Evolutionary conservation across 2,329 filamentous ascomycete genomes (phyloP).

Genomic region (Fusarium cicatricum): DNA sequence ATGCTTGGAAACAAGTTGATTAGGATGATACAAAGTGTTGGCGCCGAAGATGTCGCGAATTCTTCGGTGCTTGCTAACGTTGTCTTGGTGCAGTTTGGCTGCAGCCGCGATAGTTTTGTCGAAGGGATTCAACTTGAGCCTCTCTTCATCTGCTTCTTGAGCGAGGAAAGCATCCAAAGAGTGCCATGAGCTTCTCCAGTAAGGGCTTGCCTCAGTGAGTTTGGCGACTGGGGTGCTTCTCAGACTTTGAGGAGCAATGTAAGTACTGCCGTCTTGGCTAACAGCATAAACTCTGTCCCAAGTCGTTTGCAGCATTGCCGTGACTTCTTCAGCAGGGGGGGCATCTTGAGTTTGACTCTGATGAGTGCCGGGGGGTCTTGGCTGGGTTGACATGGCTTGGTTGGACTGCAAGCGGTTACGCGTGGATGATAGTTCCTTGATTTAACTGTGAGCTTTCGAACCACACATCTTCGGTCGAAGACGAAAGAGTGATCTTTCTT

Average conservation of each 20-base stretch:
- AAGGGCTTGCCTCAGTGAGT: constrained; percentile 40
- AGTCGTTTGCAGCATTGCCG: constrained; percentile 22
- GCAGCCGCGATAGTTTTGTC: constrained; percentile 13
- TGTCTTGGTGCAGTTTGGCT: constrained; percentile 42
- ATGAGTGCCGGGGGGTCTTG: not conserved
- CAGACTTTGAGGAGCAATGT: constrained; percentile 37
- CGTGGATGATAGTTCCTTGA: too few relatives aligned
- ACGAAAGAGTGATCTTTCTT: too few relatives aligned
- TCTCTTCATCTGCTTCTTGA: constrained; percentile 35
- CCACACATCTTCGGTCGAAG: too few relatives aligned
- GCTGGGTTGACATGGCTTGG: not conserved
- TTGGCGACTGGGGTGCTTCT: constrained; percentile 40
- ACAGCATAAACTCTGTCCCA: constrained; percentile 30
- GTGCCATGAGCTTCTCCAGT: constrained; percentile 45
- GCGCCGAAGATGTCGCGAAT: constrained; percentile 48
- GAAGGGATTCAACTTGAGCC: constrained; percentile 3
- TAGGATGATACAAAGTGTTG: constrained; percentile 45
- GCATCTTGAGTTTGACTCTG: not conserved
- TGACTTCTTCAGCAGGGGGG: not conserved
- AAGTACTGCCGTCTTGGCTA: constrained; percentile 37
- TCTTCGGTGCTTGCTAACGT: constrained; percentile 46
- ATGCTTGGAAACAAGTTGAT: constrained; percentile 47
- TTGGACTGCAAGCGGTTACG: too few relatives aligned
- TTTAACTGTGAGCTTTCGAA: too few relatives aligned
- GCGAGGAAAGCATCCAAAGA: constrained; percentile 44